phyloP scores from a whole-genome alignment of 306 rosid genomes.

The Cyamopsis tetragonoloba region DNA sequence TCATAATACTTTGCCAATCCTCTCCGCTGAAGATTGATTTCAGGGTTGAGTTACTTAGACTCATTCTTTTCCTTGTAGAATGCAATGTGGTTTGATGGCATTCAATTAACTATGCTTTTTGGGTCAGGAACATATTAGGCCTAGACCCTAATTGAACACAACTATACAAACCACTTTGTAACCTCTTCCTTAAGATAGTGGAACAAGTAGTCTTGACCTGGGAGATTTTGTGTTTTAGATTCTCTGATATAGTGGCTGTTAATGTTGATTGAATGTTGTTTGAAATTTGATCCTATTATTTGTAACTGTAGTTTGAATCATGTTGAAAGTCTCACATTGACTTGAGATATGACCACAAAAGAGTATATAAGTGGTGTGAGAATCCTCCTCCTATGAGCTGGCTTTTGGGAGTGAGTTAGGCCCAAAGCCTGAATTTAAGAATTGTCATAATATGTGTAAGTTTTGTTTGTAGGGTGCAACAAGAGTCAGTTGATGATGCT shows the following conservation, averaged over 20 bases:
- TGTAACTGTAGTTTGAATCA: conserved; percentile 2
- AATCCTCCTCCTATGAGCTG: no score
- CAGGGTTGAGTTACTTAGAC: no score
- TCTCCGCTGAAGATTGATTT: no score
- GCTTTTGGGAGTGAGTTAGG: no score
- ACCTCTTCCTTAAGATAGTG: background rate
- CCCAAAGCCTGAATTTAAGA: no score
- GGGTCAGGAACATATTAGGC: background rate
- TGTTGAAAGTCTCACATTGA: no score
- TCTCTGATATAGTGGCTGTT: background rate
- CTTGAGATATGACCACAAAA: no score
- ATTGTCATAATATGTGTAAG: conserved; percentile 9
- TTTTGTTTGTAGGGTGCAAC: conserved; percentile 80
- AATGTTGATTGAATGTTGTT: background rate
- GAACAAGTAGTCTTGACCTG: background rate
- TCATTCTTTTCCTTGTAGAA: no score
- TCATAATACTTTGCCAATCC: no score
- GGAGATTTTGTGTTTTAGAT: background rate
- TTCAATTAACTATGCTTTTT: background rate
- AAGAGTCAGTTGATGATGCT: conserved; percentile 95
- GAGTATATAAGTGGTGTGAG: no score
- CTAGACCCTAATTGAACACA: background rate
- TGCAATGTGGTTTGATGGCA: background rate
- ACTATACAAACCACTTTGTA: background rate
- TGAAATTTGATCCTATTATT: background rate